phyloP scores from a whole-genome alignment of 2,329 filamentous ascomycete genomes.

The Cordyceps militaris region DNA sequence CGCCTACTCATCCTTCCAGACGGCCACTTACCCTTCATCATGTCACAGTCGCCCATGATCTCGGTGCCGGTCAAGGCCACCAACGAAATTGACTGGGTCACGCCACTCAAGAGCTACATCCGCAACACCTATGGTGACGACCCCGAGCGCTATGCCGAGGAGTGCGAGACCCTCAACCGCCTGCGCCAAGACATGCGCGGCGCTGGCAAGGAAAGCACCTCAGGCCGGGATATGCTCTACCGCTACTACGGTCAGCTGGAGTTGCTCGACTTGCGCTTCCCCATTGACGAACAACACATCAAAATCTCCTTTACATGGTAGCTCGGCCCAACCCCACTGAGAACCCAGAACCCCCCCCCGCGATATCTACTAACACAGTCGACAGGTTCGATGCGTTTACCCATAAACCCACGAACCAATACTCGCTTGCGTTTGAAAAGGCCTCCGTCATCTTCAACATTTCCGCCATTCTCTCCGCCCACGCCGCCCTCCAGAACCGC shows the following conservation, averaged over 20 bases:
- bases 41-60: conserved; percentile 90
- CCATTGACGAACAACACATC: conserved; percentile 97
- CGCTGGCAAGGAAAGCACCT: conserved; percentile 91
- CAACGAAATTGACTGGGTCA: conserved; percentile 97
- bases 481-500: conserved; percentile 87
- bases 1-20: neutral
- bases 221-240: conserved; percentile 87
- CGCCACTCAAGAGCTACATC: conserved; percentile 88
- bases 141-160: conserved; percentile 89
- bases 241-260: conserved; percentile 97
- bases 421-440: conserved; percentile 95
- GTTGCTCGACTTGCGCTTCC: conserved; percentile 86
- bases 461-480: conserved; percentile 89
- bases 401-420: conserved; percentile 93
- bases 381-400: conserved; percentile 98
- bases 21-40: conserved; percentile 28
- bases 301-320: conserved; percentile 99
- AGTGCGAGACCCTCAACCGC: conserved; percentile 89
- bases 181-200: conserved; percentile 97
- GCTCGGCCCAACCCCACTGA: conserved; percentile 14
- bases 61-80: conserved; percentile 88
- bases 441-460: conserved; percentile 99
- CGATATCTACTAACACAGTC: neutral
- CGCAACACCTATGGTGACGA: conserved; percentile 92
- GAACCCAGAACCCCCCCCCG: no score